These are phyloP conservation scores for Brassica carinata DNA, from an alignment of 345 rosid genomes.

Conservation along the genomic window DNA sequence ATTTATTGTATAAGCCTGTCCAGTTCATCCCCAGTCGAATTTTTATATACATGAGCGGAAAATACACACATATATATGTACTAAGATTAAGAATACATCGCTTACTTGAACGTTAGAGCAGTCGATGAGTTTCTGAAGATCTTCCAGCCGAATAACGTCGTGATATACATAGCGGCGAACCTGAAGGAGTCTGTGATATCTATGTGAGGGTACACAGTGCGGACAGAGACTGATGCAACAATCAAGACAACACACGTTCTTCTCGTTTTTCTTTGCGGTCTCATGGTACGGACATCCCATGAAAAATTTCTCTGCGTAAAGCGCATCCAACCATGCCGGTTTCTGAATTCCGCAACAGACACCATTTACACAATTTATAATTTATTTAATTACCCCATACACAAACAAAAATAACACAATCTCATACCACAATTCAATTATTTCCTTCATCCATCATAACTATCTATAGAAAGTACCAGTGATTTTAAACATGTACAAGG, in stretches of 20 bases:
- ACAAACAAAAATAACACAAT: not conserved
- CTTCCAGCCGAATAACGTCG: constrained; percentile 93
- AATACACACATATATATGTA: not conserved
- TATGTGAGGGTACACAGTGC: constrained; percentile 86
- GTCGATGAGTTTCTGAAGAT: constrained; percentile 86
- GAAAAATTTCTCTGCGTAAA: constrained; percentile 80
- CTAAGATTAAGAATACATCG: not conserved
- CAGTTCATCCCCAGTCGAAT: constrained; percentile 19
- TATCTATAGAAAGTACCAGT: not conserved
- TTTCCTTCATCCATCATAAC: constrained; percentile 8
- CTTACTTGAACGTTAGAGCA: constrained; percentile 92
- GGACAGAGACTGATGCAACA: constrained; percentile 94
- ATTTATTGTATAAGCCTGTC: constrained; percentile 85
- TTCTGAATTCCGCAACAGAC: constrained; percentile 64
- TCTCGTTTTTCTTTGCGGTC: constrained; percentile 86
- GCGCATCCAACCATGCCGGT: constrained; percentile 96
- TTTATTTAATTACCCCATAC: not conserved
- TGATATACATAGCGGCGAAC: constrained; percentile 95
- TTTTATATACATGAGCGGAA: not conserved
- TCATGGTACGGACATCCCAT: constrained; percentile 76
- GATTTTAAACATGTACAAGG: not conserved
- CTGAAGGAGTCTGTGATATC: constrained; percentile 88
- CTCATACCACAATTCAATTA: constrained; percentile 23
- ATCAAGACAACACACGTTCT: constrained; percentile 88
- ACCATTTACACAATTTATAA: not conserved